Percentiles rank a stretch among this genome's conserved stretches.
phyloP scores from a whole-genome alignment of 1,284 basidiomycete genomes.

The Uromyces viciae-fabae region DNA sequence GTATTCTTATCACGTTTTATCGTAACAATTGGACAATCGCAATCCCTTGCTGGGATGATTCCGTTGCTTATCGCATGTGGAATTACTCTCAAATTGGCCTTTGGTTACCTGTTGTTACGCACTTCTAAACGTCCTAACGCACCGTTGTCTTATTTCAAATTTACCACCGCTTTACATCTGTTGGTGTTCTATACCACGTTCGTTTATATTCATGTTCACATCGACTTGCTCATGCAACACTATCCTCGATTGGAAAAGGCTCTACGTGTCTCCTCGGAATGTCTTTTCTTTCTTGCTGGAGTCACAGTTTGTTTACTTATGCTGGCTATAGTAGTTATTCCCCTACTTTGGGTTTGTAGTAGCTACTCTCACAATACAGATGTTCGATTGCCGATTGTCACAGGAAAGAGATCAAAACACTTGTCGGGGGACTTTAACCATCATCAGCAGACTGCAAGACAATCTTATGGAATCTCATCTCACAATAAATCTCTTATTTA shows the following conservation, averaged over 20 bases:
- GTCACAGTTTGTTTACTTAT: constrained; percentile 28
- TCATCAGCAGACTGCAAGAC: constrained; percentile 19
- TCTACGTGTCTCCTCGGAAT: constrained; percentile 22
- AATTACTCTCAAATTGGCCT: constrained; percentile 41
- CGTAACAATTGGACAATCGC: constrained; percentile 25
- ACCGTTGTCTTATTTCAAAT: constrained; percentile 30
- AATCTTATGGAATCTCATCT: not conserved
- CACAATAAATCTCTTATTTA: no score
- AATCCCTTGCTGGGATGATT: not conserved
- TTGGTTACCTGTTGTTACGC: constrained; percentile 30
- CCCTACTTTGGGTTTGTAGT: constrained; percentile 43
- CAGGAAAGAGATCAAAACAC: not conserved
- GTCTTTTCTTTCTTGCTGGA: constrained; percentile 33
- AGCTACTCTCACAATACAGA: constrained; percentile 13
- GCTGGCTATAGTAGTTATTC: constrained; percentile 29
- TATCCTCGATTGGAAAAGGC: constrained; percentile 33
- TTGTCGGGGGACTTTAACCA: not conserved
- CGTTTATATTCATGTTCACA: constrained; percentile 20
- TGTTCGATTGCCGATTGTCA: not conserved
- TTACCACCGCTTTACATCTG: constrained; percentile 22
- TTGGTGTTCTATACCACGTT: constrained; percentile 26
- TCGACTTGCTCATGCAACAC: constrained; percentile 29
- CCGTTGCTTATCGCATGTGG: constrained; percentile 28
- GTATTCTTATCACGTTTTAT: constrained; percentile 26
- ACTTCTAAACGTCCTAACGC: constrained; percentile 30